A percentile compares a stretch with the other conserved stretches of the same genome.
Evolutionary conservation across 2,329 filamentous ascomycete genomes (phyloP).

Genomic region (Botrytis cinerea): DNA sequence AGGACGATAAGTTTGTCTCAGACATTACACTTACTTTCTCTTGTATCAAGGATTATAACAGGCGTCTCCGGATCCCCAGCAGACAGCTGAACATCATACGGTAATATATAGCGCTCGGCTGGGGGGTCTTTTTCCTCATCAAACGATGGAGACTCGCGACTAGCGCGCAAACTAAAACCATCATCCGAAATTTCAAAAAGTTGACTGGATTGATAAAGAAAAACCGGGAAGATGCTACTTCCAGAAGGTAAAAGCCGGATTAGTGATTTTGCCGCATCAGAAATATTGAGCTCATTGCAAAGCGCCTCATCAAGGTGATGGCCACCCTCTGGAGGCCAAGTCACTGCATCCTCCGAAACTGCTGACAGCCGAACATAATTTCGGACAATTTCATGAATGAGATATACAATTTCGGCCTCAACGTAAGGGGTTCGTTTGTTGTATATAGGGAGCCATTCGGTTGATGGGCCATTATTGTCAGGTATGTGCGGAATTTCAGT

Average conservation of each 20-base stretch:
- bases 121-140: background rate
- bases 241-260: background rate
- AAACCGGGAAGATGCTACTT: no score
- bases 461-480: background rate
- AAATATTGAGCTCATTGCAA: conserved; percentile 12
- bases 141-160: background rate
- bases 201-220: background rate
- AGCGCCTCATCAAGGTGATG: conserved; percentile 11
- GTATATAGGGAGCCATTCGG: conserved; percentile 7
- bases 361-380: background rate
- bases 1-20: background rate
- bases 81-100: background rate
- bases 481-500: background rate
- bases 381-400: conserved; percentile 13
- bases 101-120: background rate
- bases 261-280: background rate
- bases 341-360: background rate
- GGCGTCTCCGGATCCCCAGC: background rate
- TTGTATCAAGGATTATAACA: background rate
- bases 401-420: background rate
- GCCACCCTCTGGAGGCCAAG: conserved; percentile 7
- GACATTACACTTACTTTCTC: background rate
- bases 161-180: background rate
- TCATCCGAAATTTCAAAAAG: background rate
- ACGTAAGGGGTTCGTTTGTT: background rate